These are phyloP conservation scores for Monilinia vaccinii-corymbosi DNA, from an alignment of 2,329 filamentous ascomycete genomes.

Conservation along the genomic window DNA sequence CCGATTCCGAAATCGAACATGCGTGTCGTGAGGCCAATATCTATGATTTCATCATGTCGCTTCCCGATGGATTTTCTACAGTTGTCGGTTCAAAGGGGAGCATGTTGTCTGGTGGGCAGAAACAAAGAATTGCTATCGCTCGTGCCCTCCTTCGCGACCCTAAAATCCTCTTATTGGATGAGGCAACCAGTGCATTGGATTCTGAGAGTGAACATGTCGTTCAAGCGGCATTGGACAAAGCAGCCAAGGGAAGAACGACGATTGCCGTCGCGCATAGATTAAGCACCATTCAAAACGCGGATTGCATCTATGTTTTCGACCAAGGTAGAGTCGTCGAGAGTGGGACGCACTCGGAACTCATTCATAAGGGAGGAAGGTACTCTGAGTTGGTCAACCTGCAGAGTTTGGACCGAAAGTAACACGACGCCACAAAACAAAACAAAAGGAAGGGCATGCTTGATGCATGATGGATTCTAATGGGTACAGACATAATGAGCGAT, in stretches of 20 bases:
- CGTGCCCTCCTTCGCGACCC: conserved; percentile 85
- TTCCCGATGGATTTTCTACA: conserved; percentile 80
- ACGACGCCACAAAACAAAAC: background rate
- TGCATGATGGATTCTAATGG: background rate
- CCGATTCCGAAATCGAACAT: conserved; percentile 63
- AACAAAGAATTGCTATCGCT: conserved; percentile 86
- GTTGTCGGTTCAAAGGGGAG: conserved; percentile 79
- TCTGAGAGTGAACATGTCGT: conserved; percentile 72
- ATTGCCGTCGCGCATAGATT: conserved; percentile 91
- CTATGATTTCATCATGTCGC: conserved; percentile 79
- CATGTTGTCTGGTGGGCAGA: conserved; percentile 83
- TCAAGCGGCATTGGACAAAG: conserved; percentile 71
- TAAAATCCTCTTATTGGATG: conserved; percentile 74
- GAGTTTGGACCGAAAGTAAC: conserved; percentile 49
- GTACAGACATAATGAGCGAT: background rate
- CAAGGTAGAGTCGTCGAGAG: conserved; percentile 77
- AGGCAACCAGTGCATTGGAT: conserved; percentile 71
- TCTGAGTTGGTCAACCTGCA: conserved; percentile 73
- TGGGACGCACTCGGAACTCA: conserved; percentile 68
- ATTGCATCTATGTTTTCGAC: conserved; percentile 95
- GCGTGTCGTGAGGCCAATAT: conserved; percentile 89
- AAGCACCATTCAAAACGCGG: conserved; percentile 88
- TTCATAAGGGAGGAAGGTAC: conserved; percentile 62
- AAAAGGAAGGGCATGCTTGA: background rate
- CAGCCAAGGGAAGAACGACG: conserved; percentile 76